Base-by-base conservation (phyloP, 2,329 filamentous ascomycete species). In the Pyricularia sp. region DNA sequence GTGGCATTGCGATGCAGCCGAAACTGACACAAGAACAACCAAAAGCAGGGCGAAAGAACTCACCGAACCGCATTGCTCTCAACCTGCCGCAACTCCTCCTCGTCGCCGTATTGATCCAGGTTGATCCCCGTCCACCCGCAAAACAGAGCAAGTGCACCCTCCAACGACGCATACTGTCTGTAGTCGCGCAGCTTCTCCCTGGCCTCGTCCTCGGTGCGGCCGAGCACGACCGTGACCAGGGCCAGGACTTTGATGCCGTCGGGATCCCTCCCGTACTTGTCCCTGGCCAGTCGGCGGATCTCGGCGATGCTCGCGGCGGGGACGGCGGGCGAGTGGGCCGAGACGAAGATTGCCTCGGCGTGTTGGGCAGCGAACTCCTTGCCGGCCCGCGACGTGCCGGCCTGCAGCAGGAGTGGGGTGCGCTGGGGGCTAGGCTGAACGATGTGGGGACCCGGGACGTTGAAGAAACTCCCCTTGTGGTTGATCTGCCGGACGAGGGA, bases 281-380 rank as follows among this genome's bases (percentile, higher is more conserved):
- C 75, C 24, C 74, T 73, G 0, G 87, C 86, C 30, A 83, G 71
- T 64, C 80, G 75, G 3, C 88, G 78, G 30, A 90, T 84, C 66
- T 88, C 86, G 0, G 83, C 79, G 22, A 90, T 83, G 63, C 78
- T 84, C 70, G 82, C 84, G 2, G 82, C 81, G 31, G 87, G 84
- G 0, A 87, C 82, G 1, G 78, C 76, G 0, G 88, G 85, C 1
- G 82, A 82, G 71, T 89, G 87, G 0, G 85, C 85, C 0, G 84
- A 86, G 0, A 89, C 82, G 69, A 90, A 90, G 63, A 90, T 87
- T 2, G 82, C 87, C 70, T 91, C 88, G 0, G 88, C 88, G 70
- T 90, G 86, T 68, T 86, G 83, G 0, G 87, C 85, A 0, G 86
- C 87, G 69, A 91, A 90, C 0, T 75, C 73, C 72, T 87, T 88